phyloP scores from a whole-genome alignment of 495 filamentous ascomycete genomes.

The Pyrenula massariospora region DNA sequence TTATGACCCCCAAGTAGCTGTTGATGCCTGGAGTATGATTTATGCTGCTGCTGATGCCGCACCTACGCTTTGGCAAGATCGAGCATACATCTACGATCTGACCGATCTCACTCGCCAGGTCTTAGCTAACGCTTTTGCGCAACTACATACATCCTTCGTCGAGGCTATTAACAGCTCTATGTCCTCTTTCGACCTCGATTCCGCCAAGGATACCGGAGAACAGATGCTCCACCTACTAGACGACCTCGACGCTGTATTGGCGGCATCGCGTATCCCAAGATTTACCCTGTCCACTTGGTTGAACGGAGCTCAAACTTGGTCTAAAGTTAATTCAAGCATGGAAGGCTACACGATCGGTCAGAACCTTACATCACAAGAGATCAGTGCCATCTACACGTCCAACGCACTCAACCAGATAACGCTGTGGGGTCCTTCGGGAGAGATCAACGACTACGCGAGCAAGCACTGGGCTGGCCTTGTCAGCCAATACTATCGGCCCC shows the following conservation, averaged over 20 bases:
- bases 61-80: slow-evolving; percentile 29
- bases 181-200: slow-evolving; percentile 4
- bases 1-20: slow-evolving; percentile 27
- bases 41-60: slow-evolving; percentile 22
- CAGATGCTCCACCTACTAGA: slow-evolving; percentile 20
- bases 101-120: slow-evolving; percentile 41
- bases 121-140: slow-evolving; percentile 32
- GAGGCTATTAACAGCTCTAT: slow-evolving; percentile 17
- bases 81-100: slow-evolving; percentile 35
- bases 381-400: slow-evolving; percentile 36
- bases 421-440: slow-evolving; percentile 37
- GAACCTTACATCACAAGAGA: too few species aligned
- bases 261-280: slow-evolving; percentile 26
- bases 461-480: slow-evolving; percentile 39
- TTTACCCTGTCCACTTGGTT: slow-evolving; percentile 36
- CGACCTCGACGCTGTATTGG: slow-evolving; percentile 31
- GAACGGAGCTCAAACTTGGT: slow-evolving; percentile 23
- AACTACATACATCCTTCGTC: slow-evolving; percentile 24
- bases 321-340: slow-evolving; percentile 10
- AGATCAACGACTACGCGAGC: slow-evolving; percentile 39
- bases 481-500: slow-evolving; percentile 31
- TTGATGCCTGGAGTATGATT: slow-evolving; percentile 28
- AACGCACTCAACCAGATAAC: slow-evolving; percentile 43
- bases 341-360: too few species aligned
- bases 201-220: slow-evolving; percentile 13